Base-by-base conservation (phyloP, 768 basidiomycete genomes). In the Tephrocybe rancida region DNA sequence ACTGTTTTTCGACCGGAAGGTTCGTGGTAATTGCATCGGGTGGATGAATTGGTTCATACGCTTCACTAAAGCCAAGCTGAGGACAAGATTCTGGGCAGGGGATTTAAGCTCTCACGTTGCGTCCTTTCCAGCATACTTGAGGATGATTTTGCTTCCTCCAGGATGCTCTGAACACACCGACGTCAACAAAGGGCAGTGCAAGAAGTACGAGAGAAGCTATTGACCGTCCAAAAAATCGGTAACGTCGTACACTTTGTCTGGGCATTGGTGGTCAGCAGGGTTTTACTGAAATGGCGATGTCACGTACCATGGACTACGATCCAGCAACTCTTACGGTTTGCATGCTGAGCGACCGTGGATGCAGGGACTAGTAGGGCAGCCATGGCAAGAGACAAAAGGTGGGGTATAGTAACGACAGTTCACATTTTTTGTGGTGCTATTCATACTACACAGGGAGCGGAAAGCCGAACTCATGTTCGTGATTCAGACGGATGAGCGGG, bases 121-220 rank as follows among this genome's bases (percentile, higher is more conserved):
- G 64, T 93, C 94, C 63, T 86, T 89, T 35, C 94, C 94, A 3
- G 89, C 91, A 59, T 93, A 91, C 66, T 91, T 90, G 47, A 95
- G 68, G 39, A 93, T 87, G 60, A 94, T 90, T 63, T 82, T 87
- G 64, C 84, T 85, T 10, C 92, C 92, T 78, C 83, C 84, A 39
- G 86, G 86, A 65, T 87, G 86, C 46, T 87, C 85, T 84, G 27
- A n/a, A n/a, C 2, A 22, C 24, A 37, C 11, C 34, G n/a, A 32
- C 41, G 39, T 58, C 39, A 50, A 48, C 32, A 26, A 44, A 26
- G 34, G 37, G 27, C 43, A 53, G 32, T 52, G 51, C 37, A 48
- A 49, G 41, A 27, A 22, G 26, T 30, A 21, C 16, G 14, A 19
- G 13, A 42, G 26, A 37, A 16, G 35, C 35, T 37, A 37, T 19